These are phyloP conservation scores for Endoconidiophora laricicola DNA, from an alignment of 2,329 filamentous ascomycete species.

Conservation along the genomic window DNA sequence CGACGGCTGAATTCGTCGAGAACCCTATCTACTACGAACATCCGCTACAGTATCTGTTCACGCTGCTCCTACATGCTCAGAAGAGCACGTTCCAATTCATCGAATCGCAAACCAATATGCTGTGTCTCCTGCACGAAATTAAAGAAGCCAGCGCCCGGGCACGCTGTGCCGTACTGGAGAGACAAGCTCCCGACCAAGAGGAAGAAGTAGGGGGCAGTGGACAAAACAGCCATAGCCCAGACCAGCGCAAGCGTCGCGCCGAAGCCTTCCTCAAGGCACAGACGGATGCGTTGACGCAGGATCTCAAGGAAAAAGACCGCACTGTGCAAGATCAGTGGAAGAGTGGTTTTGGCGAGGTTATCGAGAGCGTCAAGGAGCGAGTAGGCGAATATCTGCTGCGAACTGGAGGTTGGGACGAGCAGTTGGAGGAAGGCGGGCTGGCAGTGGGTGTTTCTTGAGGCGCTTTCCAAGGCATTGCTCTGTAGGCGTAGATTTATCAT, in stretches of 20 bases:
- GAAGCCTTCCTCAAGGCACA: constrained; percentile 47
- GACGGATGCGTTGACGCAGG: constrained; percentile 56
- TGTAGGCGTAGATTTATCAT: background rate
- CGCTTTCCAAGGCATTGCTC: background rate
- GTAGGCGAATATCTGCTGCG: constrained; percentile 58
- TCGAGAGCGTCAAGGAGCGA: constrained; percentile 56
- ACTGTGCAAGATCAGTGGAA: constrained; percentile 85
- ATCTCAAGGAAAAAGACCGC: constrained; percentile 84
- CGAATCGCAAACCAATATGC: constrained; percentile 77
- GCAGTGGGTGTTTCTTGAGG: constrained; percentile 31
- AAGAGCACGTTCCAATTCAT: constrained; percentile 96
- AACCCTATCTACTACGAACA: constrained; percentile 67
- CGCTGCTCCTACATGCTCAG: constrained; percentile 68
- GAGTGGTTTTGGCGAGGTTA: constrained; percentile 63
- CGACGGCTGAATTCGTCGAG: constrained; percentile 62
- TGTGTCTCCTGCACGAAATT: constrained; percentile 82
- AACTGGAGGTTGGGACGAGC: constrained; percentile 79
- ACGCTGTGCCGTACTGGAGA: constrained; percentile 49
- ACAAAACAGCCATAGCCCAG: constrained; percentile 19
- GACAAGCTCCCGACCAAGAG: constrained; percentile 29
- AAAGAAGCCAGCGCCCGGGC: constrained; percentile 61
- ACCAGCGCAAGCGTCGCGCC: constrained; percentile 26
- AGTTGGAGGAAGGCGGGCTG: constrained; percentile 35
- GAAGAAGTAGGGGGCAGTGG: constrained; percentile 22
- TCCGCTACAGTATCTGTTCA: constrained; percentile 82